Base-by-base conservation (phyloP, 257 asterid species). In the Plectranthus barbatus region DNA sequence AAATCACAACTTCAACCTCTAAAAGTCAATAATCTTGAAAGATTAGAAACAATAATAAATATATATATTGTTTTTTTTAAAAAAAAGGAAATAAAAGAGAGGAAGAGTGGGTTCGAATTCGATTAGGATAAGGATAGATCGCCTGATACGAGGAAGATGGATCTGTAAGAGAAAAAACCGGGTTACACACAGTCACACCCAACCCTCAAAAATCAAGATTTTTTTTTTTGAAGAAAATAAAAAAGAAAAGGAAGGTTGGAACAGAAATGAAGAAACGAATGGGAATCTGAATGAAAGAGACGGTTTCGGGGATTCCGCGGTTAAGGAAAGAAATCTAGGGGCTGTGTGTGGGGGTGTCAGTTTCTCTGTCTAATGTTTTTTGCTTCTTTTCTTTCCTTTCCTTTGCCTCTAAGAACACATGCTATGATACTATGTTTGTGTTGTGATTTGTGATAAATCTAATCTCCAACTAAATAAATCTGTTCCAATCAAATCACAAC, bases 381-480 rank as follows among this genome's bases (percentile, higher is more conserved):
- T n/a, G n/a, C n/a, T n/a, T n/a, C n/a, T n/a, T n/a, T n/a, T n/a
- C n/a, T n/a, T n/a, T n/a, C n/a, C n/a, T n/a, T n/a, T n/a, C n/a
- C n/a, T n/a, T 70, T 55, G 72, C 80, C 61, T 70, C 60, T 33
- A 66, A 75, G 77, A 66, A 74, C 72, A 68, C 3, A 15, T 52
- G 0, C 23, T 20, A 33, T 56, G 6, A 15, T 56, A 26, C 5
- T 26, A 26, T 26, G 31, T 26, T 26, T 26, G 31, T 2, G 31
- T n/a, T n/a, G n/a, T n/a, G n/a, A n/a, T n/a, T n/a, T n/a, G n/a
- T n/a, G n/a, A n/a, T n/a, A n/a, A 1, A 37, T 37, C 44, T 12
- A 40, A 40, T 40, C 45, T 40, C 9, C 4, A 9, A 40, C 14
- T 11, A 40, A 40, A 40, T 40, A 10, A n/a, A 24, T 9, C 13